Conservation (phyloP, 2,329 filamentous ascomycete species). For the Aspergillus hortae region DNA sequence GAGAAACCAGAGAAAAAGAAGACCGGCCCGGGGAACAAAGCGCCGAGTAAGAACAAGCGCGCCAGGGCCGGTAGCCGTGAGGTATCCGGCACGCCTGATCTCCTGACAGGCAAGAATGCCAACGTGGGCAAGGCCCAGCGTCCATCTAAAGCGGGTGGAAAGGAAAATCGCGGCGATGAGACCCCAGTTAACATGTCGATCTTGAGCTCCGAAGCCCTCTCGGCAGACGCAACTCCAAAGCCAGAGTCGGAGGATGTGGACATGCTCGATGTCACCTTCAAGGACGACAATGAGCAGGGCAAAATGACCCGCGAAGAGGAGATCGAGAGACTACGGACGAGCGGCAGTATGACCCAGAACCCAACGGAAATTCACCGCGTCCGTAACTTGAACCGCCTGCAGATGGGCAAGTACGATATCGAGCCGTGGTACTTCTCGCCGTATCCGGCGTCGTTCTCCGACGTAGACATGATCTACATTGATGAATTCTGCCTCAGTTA, state of each 20-base stretch:
- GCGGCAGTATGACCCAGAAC: conserved; percentile 98
- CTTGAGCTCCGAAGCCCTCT: conserved; percentile 34
- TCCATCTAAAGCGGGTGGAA: conserved; percentile 57
- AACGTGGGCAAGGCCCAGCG: conserved; percentile 46
- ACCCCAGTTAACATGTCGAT: conserved; percentile 31
- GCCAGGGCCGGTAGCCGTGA: conserved; percentile 49
- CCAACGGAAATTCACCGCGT: conserved; percentile 95
- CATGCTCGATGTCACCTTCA: conserved; percentile 39
- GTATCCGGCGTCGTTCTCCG: conserved; percentile 84
- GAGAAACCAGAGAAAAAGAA: conserved; percentile 88
- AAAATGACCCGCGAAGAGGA: conserved; percentile 72
- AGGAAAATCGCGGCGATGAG: conserved; percentile 55
- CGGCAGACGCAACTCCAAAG: conserved; percentile 38
- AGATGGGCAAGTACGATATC: conserved; percentile 88
- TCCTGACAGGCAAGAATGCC: conserved; percentile 45
- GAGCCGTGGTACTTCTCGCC: conserved; percentile 99
- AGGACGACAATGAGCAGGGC: conserved; percentile 34
- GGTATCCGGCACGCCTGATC: conserved; percentile 54
- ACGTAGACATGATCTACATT: conserved; percentile 88
- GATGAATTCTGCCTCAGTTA: conserved; percentile 97
- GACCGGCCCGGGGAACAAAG: conserved; percentile 54
- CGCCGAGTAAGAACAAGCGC: conserved; percentile 58
- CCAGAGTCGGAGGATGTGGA: conserved; percentile 40
- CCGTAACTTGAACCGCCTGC: conserved; percentile 87
- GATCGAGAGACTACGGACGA: conserved; percentile 91